Evolutionary conservation across 805 yeast genomes (phyloP), one percentile per base, ranked within the genome.

Genomic region (Hanseniaspora meyeri): DNA sequence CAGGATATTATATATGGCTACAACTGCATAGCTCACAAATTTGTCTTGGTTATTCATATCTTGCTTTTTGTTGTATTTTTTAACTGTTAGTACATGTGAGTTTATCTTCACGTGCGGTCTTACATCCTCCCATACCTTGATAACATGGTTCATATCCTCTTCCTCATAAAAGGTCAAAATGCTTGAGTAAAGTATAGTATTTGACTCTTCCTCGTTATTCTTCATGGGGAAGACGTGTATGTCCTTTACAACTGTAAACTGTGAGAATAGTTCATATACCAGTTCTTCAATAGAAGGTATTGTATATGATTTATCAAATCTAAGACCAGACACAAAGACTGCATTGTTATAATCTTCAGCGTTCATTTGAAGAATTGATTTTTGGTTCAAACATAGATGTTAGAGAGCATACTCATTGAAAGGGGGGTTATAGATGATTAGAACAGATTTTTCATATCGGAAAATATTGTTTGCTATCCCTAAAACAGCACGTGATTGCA

Each of bases 261-360:
- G 97, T 7, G 86, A 67, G 66, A 89, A 82, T 20, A 93, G 75
- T 67, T 93, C 98, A 64, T 83, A 87, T 32, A 93, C 68, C 19
- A 90, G 64, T 2, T 74, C 70, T 62, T 87, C 95, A 69, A 61
- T 89, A 87, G 0, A 97, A 96, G 16, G 89, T 76, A 65, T 87
- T 89, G 1, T 89, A 66, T 1, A 95, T 77, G 2, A 81, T 78
- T 43, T 79, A 81, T 52, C 76, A 51, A 51, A 51, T 27, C 31
- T 51, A 17, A 51, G 78, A 63, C 82, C 81, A 8, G 58, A 43
- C 10, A 45, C 53, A 32, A 43, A 39, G 31, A 43, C 57, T 43
- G 53, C 20, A 14, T 45, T 50, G 11, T 40, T 36, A 14, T 31
- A 27, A 2, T 19, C 39, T 2, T 29, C 34, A 3, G 27, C n/a